Evolutionary conservation across 768 basidiomycete genomes (phyloP), one percentile per base, ranked within the genome.

Genomic region (Leucosporidium scottii): DNA sequence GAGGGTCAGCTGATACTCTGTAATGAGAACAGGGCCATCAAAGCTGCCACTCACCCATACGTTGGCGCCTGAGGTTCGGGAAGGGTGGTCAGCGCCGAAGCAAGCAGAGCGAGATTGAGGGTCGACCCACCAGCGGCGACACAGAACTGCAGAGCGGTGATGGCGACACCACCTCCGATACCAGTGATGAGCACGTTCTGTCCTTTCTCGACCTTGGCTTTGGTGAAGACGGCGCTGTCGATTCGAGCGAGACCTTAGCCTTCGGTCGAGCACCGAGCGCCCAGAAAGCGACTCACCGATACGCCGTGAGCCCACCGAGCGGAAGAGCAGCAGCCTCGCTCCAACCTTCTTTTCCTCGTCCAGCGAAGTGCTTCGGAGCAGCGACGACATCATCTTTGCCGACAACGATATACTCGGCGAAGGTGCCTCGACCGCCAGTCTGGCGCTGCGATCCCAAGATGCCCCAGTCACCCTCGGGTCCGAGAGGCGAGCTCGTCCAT

Each of bases 221-320:
- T 85, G 28, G 90, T 82, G 23, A 85, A 79, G 4, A 83, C 80
- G 1, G 87, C 88, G 75, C 89, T 90, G 69, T 15, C 1, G 50
- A n/a, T 9, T 49, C 9, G 39, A 34, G 17, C 6, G n/a, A 48
- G 39, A 25, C 20, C 34, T 23, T 8, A 68, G 48, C 39, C n/a
- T n/a, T n/a, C n/a, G n/a, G n/a, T 39, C 44, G 20, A 34, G 59
- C 20, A 20, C 4, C 20, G 48, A 60, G 58, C 21, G 44, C 13
- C 17, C 62, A 30, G 44, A 20, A 28, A 13, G 36, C 23, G 13
- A 76, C 80, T 53, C 17, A 90, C 90, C 90, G 85, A 87, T 89
- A 93, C 3, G 91, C 88, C 21, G 91, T 93, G 25, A 91, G 76
- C 4, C 85, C 89, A 0, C 82, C 89, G 3, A 89, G 74, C 0